Conservation (phyloP, 2,329 filamentous ascomycete species). For the Colletotrichum musicola region DNA sequence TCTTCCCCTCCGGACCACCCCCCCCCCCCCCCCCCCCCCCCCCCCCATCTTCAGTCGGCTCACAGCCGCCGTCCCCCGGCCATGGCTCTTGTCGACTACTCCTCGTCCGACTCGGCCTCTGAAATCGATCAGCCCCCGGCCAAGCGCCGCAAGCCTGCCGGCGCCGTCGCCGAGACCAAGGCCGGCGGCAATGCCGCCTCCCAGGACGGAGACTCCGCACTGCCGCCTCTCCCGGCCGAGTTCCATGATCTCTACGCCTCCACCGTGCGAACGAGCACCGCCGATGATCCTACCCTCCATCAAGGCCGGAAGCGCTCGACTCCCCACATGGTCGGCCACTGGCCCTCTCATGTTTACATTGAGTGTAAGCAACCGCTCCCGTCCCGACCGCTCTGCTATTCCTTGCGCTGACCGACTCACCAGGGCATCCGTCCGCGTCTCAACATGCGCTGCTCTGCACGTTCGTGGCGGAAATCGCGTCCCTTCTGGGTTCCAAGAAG, state of each 20-base stretch:
- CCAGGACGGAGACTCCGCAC: slow-evolving; percentile 40
- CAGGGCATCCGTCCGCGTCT: slow-evolving; percentile 66
- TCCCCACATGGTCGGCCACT: slow-evolving; percentile 89
- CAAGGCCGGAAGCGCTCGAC: slow-evolving; percentile 84
- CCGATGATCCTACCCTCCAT: slow-evolving; percentile 87
- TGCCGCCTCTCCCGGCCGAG: slow-evolving; percentile 81
- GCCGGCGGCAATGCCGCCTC: not conserved
- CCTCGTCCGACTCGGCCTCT: slow-evolving; percentile 56
- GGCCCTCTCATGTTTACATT: slow-evolving; percentile 92
- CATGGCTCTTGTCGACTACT: slow-evolving; percentile 77
- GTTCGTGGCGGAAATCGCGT: slow-evolving; percentile 55
- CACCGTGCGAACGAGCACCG: slow-evolving; percentile 79
- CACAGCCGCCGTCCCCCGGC: not conserved
- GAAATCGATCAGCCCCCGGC: slow-evolving; percentile 51
- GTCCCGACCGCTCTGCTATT: slow-evolving; percentile 3
- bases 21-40: too few species aligned
- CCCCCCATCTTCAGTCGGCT: not conserved
- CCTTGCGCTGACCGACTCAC: slow-evolving; percentile 13
- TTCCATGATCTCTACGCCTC: slow-evolving; percentile 95
- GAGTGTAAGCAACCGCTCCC: slow-evolving; percentile 76
- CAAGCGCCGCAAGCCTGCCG: slow-evolving; percentile 51
- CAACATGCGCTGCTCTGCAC: slow-evolving; percentile 62
- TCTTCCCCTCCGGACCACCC: slow-evolving; percentile 9
- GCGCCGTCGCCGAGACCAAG: slow-evolving; percentile 24
- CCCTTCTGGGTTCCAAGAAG: slow-evolving; percentile 48